phyloP scores from a whole-genome alignment of 345 rosid genomes.

The Lumnitzera littorea region DNA sequence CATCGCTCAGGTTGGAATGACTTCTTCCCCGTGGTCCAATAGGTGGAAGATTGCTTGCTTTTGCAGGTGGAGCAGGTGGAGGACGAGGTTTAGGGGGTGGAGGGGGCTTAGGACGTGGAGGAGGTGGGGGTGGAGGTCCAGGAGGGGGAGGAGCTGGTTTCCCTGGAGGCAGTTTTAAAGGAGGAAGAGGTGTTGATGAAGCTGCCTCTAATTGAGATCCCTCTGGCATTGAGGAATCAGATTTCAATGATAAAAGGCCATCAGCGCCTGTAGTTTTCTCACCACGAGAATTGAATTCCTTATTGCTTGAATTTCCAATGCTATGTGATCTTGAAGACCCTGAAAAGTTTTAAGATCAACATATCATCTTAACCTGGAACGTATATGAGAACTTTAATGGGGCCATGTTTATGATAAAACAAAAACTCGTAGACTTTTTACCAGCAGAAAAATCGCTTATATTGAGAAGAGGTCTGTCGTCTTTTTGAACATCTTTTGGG shows the following conservation, averaged over 20 bases:
- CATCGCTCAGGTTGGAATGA: conserved; percentile 31
- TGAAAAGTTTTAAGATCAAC: conserved; percentile 17
- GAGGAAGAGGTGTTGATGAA: conserved; percentile 21
- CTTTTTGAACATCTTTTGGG: conserved; percentile 29
- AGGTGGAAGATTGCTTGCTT: conserved; percentile 6
- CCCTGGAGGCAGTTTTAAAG: conserved; percentile 45
- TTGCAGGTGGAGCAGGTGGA: conserved; percentile 21
- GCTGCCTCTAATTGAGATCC: conserved; percentile 15
- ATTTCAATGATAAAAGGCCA: conserved; percentile 17
- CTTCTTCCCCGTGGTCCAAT: conserved; percentile 27
- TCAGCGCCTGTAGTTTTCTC: conserved; percentile 20
- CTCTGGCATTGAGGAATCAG: conserved; percentile 16
- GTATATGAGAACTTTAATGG: background rate
- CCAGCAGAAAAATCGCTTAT: conserved; percentile 49
- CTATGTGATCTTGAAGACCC: conserved; percentile 53
- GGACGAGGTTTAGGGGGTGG: conserved; percentile 42
- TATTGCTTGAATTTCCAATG: conserved; percentile 24
- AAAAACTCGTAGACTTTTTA: conserved; percentile 15
- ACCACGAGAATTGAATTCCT: conserved; percentile 11
- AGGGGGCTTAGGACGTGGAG: conserved; percentile 47
- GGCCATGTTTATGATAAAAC: background rate
- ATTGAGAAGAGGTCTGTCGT: conserved; percentile 68
- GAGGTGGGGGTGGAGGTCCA: conserved; percentile 16
- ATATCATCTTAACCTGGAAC: background rate
- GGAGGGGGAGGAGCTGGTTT: conserved; percentile 29